Evolutionary conservation across 768 basidiomycete genomes (phyloP), one percentile per base, ranked within the genome.

Genomic region (Kwoniella pini): DNA sequence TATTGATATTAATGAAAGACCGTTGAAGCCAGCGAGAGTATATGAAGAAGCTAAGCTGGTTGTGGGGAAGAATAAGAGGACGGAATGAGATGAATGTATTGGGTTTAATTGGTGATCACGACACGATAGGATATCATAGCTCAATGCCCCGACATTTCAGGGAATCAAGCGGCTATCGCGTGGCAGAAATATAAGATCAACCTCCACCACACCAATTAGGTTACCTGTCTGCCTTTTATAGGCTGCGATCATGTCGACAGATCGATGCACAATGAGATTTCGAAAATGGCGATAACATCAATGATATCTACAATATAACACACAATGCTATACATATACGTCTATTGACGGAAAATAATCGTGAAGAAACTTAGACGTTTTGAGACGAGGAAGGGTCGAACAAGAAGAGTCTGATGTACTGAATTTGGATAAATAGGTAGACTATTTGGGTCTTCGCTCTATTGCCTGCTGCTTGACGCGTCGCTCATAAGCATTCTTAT

Each of bases 401-500:
- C n/a, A n/a, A n/a, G n/a, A n/a, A n/a, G n/a, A n/a, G n/a, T n/a
- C n/a, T n/a, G n/a, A 36, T 7, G 33, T 7, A 36, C 7, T 7
- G 33, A 36, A 15, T 36, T 7, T 36, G 33, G 15, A 36, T 7
- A 36, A 7, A 15, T 36, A 36, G 17, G 19, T 13, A n/a, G 1
- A 4, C 54, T 84, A 96, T 82, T 92, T 91, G 1, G 91, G 91
- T 67, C 88, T 81, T 79, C 94, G 90, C 62, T 96, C 92, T 68
- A 88, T 84, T 4, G 95, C 94, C 77, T 98, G 94, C 59, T 85
- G 83, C 72, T 85, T 86, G 63, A 97, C 85, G 76, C 86, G 84
- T 74, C 87, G 85, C 80, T 96, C 91, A 72, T 98, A 98, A 27
- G 91, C 92, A 19, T 82, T 81, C 71, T 90, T 90, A 81, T 98